Conservation (phyloP, 1,284 basidiomycete species). For the Ustilago curta region DNA sequence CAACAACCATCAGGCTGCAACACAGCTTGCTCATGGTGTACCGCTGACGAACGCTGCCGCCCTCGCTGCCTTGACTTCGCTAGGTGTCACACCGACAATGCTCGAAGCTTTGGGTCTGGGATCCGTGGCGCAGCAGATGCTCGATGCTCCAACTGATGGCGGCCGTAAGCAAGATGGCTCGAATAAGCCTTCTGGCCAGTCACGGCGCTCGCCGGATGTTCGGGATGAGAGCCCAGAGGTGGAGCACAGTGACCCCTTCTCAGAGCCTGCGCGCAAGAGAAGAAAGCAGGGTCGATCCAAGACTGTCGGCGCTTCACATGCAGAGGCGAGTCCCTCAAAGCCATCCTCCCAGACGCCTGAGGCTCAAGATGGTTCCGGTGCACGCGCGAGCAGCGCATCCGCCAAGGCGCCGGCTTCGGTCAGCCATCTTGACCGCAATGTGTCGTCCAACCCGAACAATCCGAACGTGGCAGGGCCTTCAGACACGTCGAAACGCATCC, state of each 20-base stretch:
- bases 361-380: neutral
- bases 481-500: slow-evolving; percentile 30
- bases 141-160: slow-evolving; percentile 25
- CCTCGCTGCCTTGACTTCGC: slow-evolving; percentile 35
- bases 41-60: slow-evolving; percentile 41
- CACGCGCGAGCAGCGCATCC: slow-evolving; percentile 5
- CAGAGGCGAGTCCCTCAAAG: slow-evolving; percentile 15
- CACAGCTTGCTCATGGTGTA: slow-evolving; percentile 23
- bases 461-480: slow-evolving; percentile 19
- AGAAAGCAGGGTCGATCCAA: slow-evolving; percentile 40
- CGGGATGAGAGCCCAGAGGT: slow-evolving; percentile 24
- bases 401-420: slow-evolving; percentile 1
- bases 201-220: slow-evolving; percentile 11
- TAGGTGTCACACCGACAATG: slow-evolving; percentile 43
- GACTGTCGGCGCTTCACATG: slow-evolving; percentile 2
- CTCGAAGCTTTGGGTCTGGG: slow-evolving; percentile 46
- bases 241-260: slow-evolving; percentile 14
- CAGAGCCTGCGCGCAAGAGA: slow-evolving; percentile 44
- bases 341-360: slow-evolving; percentile 5
- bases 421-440: slow-evolving; percentile 7
- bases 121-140: slow-evolving; percentile 44
- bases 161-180: slow-evolving; percentile 10
- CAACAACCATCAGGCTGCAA: slow-evolving; percentile 11
- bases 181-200: slow-evolving; percentile 4
- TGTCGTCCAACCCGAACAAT: slow-evolving; percentile 11